Evolutionary conservation across 2,329 filamentous ascomycete species (phyloP), one percentile per base, ranked within the genome.

Genomic region (Aspergillus aculeatus): DNA sequence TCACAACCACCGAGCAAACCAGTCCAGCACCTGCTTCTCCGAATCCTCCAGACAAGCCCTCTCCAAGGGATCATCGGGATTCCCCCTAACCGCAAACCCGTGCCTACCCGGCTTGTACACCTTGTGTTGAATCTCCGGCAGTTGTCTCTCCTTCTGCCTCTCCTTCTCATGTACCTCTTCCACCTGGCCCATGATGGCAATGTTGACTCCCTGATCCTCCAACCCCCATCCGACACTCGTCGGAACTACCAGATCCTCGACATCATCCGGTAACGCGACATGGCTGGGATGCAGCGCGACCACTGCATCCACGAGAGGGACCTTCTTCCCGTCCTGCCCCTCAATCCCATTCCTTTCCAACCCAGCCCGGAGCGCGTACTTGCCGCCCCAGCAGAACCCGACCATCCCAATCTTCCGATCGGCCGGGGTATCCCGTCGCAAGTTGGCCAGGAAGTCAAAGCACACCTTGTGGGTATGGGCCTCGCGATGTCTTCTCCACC

Each of bases 31-130:
- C 50, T 53, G 50, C 50, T 35, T 44, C n/a, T 35, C 29, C 3
- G 50, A 53, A 3, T 53, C 50, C 31, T 53, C 50, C 26, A 53
- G 21, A 21, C 50, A 53, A 14, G 50, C 50, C 31, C 50, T 35
- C 19, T 53, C 50, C n/a, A 53, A 23, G 16, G 50, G 50, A 53
- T 53, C 50, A 41, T 53, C 50, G 9, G 50, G 50, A 24, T 53
- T 53, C 1, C 50, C 50, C 5, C 50, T 16, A 6, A 53, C 31
- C 10, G 50, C 50, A 24, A 53, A 53, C 19, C 50, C 50, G 14
- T 53, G 50, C 16, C 50, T 24, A 12, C 50, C 50, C 29, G 50
- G 50, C 19, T 26, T 53, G 23, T 53, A 53, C 14, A 24, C 31
- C 21, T 41, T 19, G 32, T 53, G 50, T 6, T n/a, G 29, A 16